Percentiles rank a stretch among this genome's conserved stretches.
Conservation (phyloP, 2,329 filamentous ascomycete genomes). For the Lojkania enalia region DNA sequence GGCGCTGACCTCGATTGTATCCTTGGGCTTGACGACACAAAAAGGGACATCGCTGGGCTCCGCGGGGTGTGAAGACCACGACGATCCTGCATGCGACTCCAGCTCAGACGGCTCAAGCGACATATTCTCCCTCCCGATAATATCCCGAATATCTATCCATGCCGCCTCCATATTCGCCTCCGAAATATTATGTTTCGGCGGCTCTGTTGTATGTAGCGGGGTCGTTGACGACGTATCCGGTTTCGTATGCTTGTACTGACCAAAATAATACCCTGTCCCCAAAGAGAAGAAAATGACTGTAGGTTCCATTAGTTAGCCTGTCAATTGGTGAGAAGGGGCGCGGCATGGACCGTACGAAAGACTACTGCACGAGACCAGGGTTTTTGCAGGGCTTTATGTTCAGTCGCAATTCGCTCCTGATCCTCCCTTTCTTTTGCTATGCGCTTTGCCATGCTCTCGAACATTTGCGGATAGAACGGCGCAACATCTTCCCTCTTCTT, state of each 20-base stretch:
- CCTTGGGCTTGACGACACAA: constrained; percentile 73
- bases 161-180: constrained; percentile 64
- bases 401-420: too few species aligned
- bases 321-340: too few species aligned
- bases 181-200: constrained; percentile 60
- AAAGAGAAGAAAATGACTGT: constrained; percentile 57
- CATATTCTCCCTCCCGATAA: constrained; percentile 66
- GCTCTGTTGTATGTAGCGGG: constrained; percentile 52
- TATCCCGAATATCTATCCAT: constrained; percentile 64
- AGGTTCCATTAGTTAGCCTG: constrained; percentile 4
- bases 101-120: constrained; percentile 60
- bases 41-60: constrained; percentile 51
- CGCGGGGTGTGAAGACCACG: constrained; percentile 62
- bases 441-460: constrained; percentile 63
- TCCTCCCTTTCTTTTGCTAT: constrained; percentile 62
- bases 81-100: constrained; percentile 61
- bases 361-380: constrained; percentile 40
- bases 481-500: constrained; percentile 34
- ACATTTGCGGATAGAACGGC: constrained; percentile 64
- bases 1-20: constrained; percentile 80
- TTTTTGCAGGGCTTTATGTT: too few species aligned
- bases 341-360: constrained; percentile 16
- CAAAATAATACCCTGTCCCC: constrained; percentile 60
- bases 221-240: constrained; percentile 59
- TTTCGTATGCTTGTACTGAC: constrained; percentile 53